Evolutionary conservation across 2,329 filamentous ascomycete genomes (phyloP).

Genomic region (Fusarium proliferatum): DNA sequence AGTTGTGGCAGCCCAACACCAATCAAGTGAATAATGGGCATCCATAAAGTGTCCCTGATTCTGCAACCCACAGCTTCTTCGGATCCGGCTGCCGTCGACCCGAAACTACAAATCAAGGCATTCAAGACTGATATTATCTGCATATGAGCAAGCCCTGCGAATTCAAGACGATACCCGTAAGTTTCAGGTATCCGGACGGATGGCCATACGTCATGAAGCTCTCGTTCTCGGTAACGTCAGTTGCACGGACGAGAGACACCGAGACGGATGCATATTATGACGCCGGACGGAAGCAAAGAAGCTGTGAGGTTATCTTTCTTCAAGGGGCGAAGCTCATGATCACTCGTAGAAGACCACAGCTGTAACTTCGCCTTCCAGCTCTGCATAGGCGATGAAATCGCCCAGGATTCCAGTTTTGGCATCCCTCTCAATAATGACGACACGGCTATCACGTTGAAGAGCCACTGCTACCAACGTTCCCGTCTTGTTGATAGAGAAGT

Average conservation of each 20-base stretch:
- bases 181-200: neutral
- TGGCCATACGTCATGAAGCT: neutral
- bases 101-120: conserved; percentile 7
- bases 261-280: conserved; percentile 5
- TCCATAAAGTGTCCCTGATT: conserved; percentile 25
- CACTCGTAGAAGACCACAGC: conserved; percentile 61
- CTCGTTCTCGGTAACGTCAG: neutral
- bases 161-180: neutral
- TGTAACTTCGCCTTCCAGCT: conserved; percentile 59
- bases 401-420: conserved; percentile 67
- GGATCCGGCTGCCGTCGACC: conserved; percentile 28
- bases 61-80: conserved; percentile 30
- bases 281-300: neutral
- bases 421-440: conserved; percentile 72
- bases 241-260: neutral
- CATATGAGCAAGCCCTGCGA: neutral
- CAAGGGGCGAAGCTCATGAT: neutral
- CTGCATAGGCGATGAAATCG: conserved; percentile 55
- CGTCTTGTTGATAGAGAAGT: conserved; percentile 73
- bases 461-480: conserved; percentile 74
- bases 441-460: conserved; percentile 69
- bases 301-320: neutral
- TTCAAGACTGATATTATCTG: neutral
- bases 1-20: conserved; percentile 13
- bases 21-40: neutral